phyloP scores from a whole-genome alignment of 495 filamentous ascomycete species.

The Oidiodendron maius region DNA sequence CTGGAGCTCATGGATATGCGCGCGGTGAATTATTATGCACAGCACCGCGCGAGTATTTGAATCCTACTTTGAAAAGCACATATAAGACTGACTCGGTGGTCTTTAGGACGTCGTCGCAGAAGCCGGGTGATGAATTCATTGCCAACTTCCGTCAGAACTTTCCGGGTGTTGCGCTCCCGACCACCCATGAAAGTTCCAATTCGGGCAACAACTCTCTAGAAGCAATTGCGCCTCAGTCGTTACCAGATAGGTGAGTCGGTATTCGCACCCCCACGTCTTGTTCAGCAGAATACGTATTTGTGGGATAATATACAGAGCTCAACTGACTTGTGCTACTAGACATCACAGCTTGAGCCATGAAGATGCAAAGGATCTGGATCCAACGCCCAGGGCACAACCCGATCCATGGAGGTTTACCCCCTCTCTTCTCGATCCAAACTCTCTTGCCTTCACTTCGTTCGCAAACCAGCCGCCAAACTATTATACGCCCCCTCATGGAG shows the following conservation, averaged over 20 bases:
- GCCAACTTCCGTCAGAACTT: conserved; percentile 77
- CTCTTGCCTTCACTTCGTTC: conserved; percentile 71
- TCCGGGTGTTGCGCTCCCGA: conserved; percentile 50
- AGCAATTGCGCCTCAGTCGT: conserved; percentile 31
- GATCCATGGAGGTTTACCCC: conserved; percentile 83
- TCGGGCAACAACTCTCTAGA: conserved; percentile 29
- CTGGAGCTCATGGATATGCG: not conserved
- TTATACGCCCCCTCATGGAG: conserved; percentile 84
- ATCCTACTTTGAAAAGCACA: not conserved
- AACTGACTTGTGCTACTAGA: conserved; percentile 10
- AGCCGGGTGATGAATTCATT: conserved; percentile 80
- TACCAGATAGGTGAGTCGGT: conserved; percentile 44
- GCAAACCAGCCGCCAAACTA: conserved; percentile 76
- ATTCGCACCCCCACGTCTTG: not conserved
- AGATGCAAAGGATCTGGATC: conserved; percentile 71
- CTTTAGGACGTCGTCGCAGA: conserved; percentile 73
- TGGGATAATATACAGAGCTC: conserved; percentile 20
- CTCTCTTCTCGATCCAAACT: conserved; percentile 77
- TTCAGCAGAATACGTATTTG: not conserved
- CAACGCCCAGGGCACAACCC: conserved; percentile 66
- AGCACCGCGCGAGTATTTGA: not conserved
- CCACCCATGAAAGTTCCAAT: conserved; percentile 22
- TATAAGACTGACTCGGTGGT: conserved; percentile 1
- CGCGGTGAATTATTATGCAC: not conserved
- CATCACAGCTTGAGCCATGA: conserved; percentile 23